phyloP scores from a whole-genome alignment of 352 stramenopile genomes.

The Phytophthora crassamura region DNA sequence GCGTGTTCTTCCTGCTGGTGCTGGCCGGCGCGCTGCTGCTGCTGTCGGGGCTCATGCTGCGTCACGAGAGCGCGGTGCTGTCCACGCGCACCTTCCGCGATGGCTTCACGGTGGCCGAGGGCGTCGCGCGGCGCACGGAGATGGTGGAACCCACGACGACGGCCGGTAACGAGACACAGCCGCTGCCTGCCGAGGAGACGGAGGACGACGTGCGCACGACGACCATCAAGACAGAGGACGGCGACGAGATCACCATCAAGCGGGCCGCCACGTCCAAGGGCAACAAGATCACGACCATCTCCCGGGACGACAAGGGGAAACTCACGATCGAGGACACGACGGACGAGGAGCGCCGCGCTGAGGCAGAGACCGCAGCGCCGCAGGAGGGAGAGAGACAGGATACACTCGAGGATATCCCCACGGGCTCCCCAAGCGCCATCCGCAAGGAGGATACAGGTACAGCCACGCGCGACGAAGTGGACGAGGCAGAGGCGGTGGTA shows the following conservation, averaged over 20 bases:
- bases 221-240: slow-evolving; percentile 78
- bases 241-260: slow-evolving; percentile 85
- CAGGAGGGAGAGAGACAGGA: slow-evolving; percentile 18
- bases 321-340: slow-evolving; percentile 71
- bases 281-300: slow-evolving; percentile 79
- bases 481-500: slow-evolving; percentile 10
- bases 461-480: slow-evolving; percentile 8
- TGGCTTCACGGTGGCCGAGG: slow-evolving; percentile 74
- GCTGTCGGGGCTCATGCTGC: slow-evolving; percentile 67
- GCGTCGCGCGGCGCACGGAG: slow-evolving; percentile 50
- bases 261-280: slow-evolving; percentile 56
- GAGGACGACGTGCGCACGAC: slow-evolving; percentile 55
- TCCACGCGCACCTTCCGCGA: slow-evolving; percentile 67
- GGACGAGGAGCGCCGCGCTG: slow-evolving; percentile 11
- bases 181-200: slow-evolving; percentile 5
- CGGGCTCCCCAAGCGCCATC: slow-evolving; percentile 35
- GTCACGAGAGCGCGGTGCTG: slow-evolving; percentile 44
- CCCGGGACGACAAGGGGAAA: slow-evolving; percentile 70
- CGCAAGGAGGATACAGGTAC: slow-evolving; percentile 13
- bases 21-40: slow-evolving; percentile 60
- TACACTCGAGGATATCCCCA: slow-evolving; percentile 36
- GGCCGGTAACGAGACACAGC: slow-evolving; percentile 18
- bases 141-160: slow-evolving; percentile 21
- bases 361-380: background rate
- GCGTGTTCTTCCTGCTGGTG: slow-evolving; percentile 61